Evolutionary conservation across 768 basidiomycete species (phyloP), one percentile per base, ranked within the genome.

Genomic region (Trametes gibbosa): DNA sequence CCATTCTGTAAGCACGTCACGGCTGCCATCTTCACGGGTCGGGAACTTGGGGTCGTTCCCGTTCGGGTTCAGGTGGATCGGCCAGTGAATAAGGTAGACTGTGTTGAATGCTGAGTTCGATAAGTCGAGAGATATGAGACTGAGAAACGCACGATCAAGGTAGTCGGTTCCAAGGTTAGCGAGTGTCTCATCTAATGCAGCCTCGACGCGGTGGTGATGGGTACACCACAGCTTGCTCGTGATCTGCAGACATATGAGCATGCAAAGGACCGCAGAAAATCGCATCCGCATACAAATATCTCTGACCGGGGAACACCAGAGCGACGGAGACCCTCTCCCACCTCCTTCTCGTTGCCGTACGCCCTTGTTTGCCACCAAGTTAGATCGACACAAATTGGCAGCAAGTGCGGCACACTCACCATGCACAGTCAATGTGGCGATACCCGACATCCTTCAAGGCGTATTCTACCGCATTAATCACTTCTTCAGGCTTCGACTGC

Each of bases 141-240:
- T 2, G 16, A 12, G 60, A 66, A 62, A 76, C 80, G 70, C 66
- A 86, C 89, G 76, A 60, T 95, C 93, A 24, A 95, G 81, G 73
- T 95, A 95, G 75, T 92, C 86, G 32, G 82, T 83, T n/a, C 87
- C 91, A 32, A 96, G 84, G 66, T 85, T 84, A 23, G 82, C 79
- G 14, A 95, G 84, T 16, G 89, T 86, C 67, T 86, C 79, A 69
- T 93, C 84, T 13, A 95, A 80, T 56, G 82, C 80, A 63, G 86
- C 83, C 66, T 90, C 89, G 32, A 90, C 90, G 43, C 84, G 80
- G 49, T 77, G 73, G 70, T 92, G 90, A 69, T 81, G 84, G 9
- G 86, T 85, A 39, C 80, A 73, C 85, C 84, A 88, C 29, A 89
- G 67, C 65, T 87, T 89, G 71, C 86, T 88, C 0, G 86, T 89